Base-by-base conservation (phyloP, 208 protist genomes). In the Strigomonas culicis region DNA sequence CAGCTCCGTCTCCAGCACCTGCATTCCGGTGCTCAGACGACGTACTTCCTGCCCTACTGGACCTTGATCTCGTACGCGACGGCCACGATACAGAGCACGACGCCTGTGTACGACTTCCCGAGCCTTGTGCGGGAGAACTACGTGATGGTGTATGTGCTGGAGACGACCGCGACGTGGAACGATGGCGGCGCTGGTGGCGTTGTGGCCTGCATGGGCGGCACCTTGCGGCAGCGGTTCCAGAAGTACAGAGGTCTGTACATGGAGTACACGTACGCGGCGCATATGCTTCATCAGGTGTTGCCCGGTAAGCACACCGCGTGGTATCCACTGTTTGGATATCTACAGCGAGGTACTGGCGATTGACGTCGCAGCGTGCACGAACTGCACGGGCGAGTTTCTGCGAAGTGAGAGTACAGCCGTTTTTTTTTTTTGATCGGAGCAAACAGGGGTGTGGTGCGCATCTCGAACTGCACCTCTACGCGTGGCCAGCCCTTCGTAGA, bases 351-450 rank as follows among this genome's bases (percentile, higher is more conserved):
- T 58, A 4, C 2, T 58, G 13, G 52, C 52, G 2, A 15, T 58
- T 4, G 52, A 58, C 52, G 21, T 34, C 52, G 52, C 52, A 21
- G 4, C 22, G 24, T 58, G 52, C 30, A 31, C 4, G 21, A 58
- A 58, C 52, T 58, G 52, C 30, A 58, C 7, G 8, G 25, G 21
- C n/a, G 52, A 21, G 24, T 58, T 58, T 31, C 30, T 58, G 21
- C 30, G 17, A 4, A 39, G 27, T 36, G 30, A 58, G 27, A 3
- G 7, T 4, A 7, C 30, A 7, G 27, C 7, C 52, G 7, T 11
- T 22, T 21, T 21, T n/a, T 39, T 58, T 39, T 39, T 10, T 13
- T 39, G 34, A 39, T 10, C 7, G 34, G 34, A 39, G 4, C 34
- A 4, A 39, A 39, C 34, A 39, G 34, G 7, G 34, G 34, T 39